Percentiles rank a stretch among this genome's conserved stretches.
Conservation (phyloP, 2,329 filamentous ascomycete species). For the Trichophyton schoenleinii region DNA sequence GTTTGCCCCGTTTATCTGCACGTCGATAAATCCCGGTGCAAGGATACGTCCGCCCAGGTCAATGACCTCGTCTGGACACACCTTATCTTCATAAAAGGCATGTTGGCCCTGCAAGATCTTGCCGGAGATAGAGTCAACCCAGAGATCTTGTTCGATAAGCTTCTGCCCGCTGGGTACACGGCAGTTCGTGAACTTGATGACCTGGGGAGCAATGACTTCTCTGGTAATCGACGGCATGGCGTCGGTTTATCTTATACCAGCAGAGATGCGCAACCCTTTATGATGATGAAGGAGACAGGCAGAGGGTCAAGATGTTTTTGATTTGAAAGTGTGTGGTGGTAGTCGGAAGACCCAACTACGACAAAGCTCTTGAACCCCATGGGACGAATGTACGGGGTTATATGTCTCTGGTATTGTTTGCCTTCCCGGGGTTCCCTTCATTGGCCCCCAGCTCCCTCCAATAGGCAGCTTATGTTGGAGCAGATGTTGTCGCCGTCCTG, state of each 20-base stretch:
- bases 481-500: background rate
- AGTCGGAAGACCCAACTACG: background rate
- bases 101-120: slow-evolving; percentile 64
- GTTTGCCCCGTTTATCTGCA: slow-evolving; percentile 82
- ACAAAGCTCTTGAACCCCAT: background rate
- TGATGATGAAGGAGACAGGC: background rate
- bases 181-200: slow-evolving; percentile 86
- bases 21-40: slow-evolving; percentile 76
- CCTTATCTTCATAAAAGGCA: slow-evolving; percentile 38
- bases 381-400: background rate
- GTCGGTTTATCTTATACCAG: background rate
- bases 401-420: background rate
- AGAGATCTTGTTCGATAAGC: slow-evolving; percentile 68
- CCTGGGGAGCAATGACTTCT: slow-evolving; percentile 29
- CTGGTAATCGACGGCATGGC: slow-evolving; percentile 8
- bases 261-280: background rate
- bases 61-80: slow-evolving; percentile 56
- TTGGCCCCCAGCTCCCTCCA: background rate
- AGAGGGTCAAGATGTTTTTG: background rate
- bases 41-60: slow-evolving; percentile 74
- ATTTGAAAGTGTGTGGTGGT: background rate
- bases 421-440: background rate
- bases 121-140: slow-evolving; percentile 70
- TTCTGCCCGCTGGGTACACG: slow-evolving; percentile 56
- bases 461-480: background rate